phyloP scores from a whole-genome alignment of 2,329 filamentous ascomycete genomes.

The Kalmusia sp. region DNA sequence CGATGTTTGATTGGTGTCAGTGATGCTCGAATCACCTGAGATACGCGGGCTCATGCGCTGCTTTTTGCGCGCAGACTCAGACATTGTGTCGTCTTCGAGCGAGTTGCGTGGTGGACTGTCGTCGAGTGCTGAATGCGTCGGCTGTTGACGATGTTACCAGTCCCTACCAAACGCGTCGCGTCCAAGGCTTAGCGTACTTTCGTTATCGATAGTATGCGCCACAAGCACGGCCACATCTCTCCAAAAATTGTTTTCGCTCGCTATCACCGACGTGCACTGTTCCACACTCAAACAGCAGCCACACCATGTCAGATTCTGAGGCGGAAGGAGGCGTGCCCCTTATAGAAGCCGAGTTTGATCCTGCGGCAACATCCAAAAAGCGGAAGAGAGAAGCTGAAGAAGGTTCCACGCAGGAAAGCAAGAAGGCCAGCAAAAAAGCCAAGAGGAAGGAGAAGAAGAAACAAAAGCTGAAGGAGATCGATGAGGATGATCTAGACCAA shows the following conservation, averaged over 20 bases:
- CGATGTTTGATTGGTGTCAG: conserved; percentile 10
- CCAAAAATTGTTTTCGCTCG: conserved; percentile 27
- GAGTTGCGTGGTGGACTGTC: too few species aligned
- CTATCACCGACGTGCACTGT: conserved; percentile 15
- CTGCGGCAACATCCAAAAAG: conserved; percentile 44
- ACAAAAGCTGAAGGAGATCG: conserved; percentile 63
- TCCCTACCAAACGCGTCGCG: conserved; percentile 11
- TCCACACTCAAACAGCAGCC: conserved; percentile 26
- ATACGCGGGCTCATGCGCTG: conserved; percentile 36
- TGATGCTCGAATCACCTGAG: conserved; percentile 15
- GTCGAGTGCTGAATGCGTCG: conserved; percentile 9
- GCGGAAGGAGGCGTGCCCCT: conserved; percentile 52
- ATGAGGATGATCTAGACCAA: conserved; percentile 63
- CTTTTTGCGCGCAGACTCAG: conserved; percentile 46
- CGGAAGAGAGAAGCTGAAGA: conserved; percentile 49
- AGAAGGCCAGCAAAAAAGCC: conserved; percentile 44
- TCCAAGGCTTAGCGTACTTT: conserved; percentile 1
- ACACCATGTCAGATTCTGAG: conserved; percentile 55
- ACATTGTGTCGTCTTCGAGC: conserved; percentile 30
- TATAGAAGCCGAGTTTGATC: conserved; percentile 50
- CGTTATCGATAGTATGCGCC: conserved; percentile 41
- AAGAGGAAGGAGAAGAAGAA: conserved; percentile 64
- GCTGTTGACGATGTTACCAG: conserved; percentile 22
- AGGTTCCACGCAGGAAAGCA: conserved; percentile 40
- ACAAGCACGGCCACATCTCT: conserved; percentile 6